Base-by-base conservation (phyloP, 805 yeast species). In the Wickerhamomyces alni region DNA sequence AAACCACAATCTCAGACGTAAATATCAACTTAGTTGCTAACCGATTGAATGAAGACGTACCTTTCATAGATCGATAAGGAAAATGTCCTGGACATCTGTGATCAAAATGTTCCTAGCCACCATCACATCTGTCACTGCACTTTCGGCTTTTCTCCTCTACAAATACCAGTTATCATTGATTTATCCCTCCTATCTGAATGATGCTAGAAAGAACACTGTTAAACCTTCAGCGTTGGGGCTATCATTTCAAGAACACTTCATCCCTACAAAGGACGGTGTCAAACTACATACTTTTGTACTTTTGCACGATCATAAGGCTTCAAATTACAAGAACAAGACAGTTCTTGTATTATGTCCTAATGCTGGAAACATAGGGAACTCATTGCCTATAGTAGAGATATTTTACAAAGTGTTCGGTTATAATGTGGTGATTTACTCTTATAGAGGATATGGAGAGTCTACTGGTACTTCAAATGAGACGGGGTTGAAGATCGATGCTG, bases 311-410 rank as follows among this genome's bases (percentile, higher is more conserved):
- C 49, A 56, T 5, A 47, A 50, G 11, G 43, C 53, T 4, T 51
- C 65, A 4, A 46, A 41, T 17, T 74, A 78, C 41, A 60, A 70
- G 25, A 68, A 74, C 46, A 84, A 82, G 47, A 86, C 97, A 0
- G 72, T 91, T 10, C 53, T 93, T 19, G 72, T 93, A 17, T 68
- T 89, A 37, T 80, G 88, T 36, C 98, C 98, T 5, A 91, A 91
- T 61, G 97, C 97, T 2, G 98, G 98, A 5, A 91, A 93, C 58
- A 91, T 91, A 47, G 98, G 98, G 15, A 87, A 87, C 55, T 80
- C 84, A 22, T 65, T 91, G 35, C 96, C 96, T 2, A 75, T 87
- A 8, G 95, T 85, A 3, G 69, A 80, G 35, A 59, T 82, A 9
- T 78, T 89, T 45, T 85, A 76, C 60, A 62, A 68, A 36, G 62